Base-by-base conservation (phyloP, 1,284 basidiomycete species). In the Kwoniella shivajii region DNA sequence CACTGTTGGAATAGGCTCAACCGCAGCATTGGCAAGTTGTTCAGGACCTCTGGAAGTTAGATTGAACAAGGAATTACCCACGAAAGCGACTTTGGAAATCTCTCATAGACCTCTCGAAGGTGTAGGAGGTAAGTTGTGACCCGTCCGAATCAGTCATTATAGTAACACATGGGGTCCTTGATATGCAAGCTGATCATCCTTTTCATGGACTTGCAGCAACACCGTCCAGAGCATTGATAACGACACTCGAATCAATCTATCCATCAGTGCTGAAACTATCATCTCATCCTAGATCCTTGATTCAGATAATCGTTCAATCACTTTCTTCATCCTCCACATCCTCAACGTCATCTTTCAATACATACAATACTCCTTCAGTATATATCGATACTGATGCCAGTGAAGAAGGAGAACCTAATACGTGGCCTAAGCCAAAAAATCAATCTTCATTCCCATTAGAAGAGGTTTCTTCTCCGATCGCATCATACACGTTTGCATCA, bases 301-400 rank as follows among this genome's bases (percentile, higher is more conserved):
- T 90, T 39, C 89, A 89, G 63, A 71, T 83, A 45, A 85, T 86
- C 18, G 84, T 85, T 51, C 87, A 84, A 71, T 78, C 78, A 16
- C 66, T 80, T 26, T 85, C 72, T 78, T 80, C 71, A 18, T 58
- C 63, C 26, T 38, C 58, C 7, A 61, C 64, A 24, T 26, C 72
- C 18, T 37, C 53, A 24, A 29, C 37, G 16, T 51, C 46, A 13
- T 34, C 68, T 78, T 31, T 64, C 51, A 53, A 42, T 41, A 26
- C 38, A 5, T 30, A 34, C n/a, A 26, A 45, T 10, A 20, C 37
- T 18, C 55, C 43, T 16, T 14, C n/a, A 6, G 13, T 42, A 42
- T 42, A 41, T 27, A 37, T 56, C 38, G 56, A 57, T 37, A 22
- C 30, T 2, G 26, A 48, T n/a, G 20, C 43, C 10, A 18, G 31